Evolutionary conservation across 805 yeast species (phyloP).

Genomic region (Kodamaea kakaduensis): DNA sequence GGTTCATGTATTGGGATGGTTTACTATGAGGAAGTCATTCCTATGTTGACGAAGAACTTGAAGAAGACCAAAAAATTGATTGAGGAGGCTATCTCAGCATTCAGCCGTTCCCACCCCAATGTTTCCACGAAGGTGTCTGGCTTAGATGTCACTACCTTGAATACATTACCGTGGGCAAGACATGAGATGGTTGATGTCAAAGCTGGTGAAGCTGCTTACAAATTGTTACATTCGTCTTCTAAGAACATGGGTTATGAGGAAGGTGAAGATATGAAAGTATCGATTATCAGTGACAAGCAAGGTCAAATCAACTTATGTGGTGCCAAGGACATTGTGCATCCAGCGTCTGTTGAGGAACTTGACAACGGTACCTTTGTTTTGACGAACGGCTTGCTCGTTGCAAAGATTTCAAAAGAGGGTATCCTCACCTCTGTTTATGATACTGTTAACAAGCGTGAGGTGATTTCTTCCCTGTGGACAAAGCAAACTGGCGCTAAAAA

Average conservation of each 20-base stretch:
- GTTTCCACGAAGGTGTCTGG: neutral
- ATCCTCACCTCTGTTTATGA: slow-evolving; percentile 64
- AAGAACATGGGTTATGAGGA: slow-evolving; percentile 14
- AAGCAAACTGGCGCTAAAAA: slow-evolving; percentile 36
- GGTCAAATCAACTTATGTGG: slow-evolving; percentile 18
- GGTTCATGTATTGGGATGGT: slow-evolving; percentile 95
- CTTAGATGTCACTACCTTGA: slow-evolving; percentile 28
- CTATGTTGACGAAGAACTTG: slow-evolving; percentile 62
- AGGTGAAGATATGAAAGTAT: slow-evolving; percentile 15
- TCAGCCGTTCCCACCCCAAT: neutral
- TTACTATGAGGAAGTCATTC: slow-evolving; percentile 75
- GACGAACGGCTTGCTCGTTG: slow-evolving; percentile 59
- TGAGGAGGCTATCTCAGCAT: slow-evolving; percentile 38
- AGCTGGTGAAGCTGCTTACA: slow-evolving; percentile 16
- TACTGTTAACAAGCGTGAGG: slow-evolving; percentile 51
- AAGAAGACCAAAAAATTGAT: slow-evolving; percentile 51
- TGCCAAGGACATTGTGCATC: slow-evolving; percentile 27
- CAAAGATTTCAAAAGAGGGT: slow-evolving; percentile 49
- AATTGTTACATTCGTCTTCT: slow-evolving; percentile 9
- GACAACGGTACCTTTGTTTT: slow-evolving; percentile 45
- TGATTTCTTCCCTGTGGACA: slow-evolving; percentile 56
- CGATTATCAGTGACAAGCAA: slow-evolving; percentile 16
- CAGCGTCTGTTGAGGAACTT: slow-evolving; percentile 45
- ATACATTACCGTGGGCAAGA: slow-evolving; percentile 67
- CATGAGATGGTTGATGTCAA: slow-evolving; percentile 41